Evolutionary conservation across 1,284 basidiomycete genomes (phyloP).

Genomic region (Abortiporus biennis): DNA sequence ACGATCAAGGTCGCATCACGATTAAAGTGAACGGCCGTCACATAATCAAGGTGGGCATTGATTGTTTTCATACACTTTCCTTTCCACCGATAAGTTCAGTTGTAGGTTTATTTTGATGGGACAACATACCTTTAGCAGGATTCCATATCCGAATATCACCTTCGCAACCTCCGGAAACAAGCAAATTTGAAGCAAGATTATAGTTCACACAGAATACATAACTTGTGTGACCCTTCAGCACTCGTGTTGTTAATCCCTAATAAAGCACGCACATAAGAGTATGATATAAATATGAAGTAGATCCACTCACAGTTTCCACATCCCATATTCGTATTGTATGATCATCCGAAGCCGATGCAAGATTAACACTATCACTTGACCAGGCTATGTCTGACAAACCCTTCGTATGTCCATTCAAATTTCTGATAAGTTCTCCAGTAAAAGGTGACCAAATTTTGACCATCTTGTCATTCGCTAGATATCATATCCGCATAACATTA

Average conservation of each 20-base stretch:
- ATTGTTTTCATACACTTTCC: constrained; percentile 80
- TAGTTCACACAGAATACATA: constrained; percentile 92
- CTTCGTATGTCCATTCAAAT: constrained; percentile 67
- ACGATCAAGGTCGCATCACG: constrained; percentile 88
- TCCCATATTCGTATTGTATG: constrained; percentile 83
- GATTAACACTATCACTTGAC: constrained; percentile 75
- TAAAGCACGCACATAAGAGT: constrained; percentile 6
- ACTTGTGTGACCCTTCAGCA: constrained; percentile 77
- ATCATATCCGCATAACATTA: no score
- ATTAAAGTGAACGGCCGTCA: constrained; percentile 93
- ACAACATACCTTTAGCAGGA: constrained; percentile 59
- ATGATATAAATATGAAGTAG: background rate
- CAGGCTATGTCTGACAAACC: constrained; percentile 88
- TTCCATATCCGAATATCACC: constrained; percentile 95
- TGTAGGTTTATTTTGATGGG: background rate
- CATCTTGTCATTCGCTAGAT: constrained; percentile 69
- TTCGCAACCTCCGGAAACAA: constrained; percentile 91
- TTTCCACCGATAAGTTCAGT: constrained; percentile 17
- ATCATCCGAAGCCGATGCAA: constrained; percentile 91
- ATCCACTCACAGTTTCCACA: constrained; percentile 67
- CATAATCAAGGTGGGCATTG: constrained; percentile 92
- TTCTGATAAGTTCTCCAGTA: constrained; percentile 71
- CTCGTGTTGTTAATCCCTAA: constrained; percentile 65
- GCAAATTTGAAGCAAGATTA: constrained; percentile 79
- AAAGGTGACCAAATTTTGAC: constrained; percentile 79